Evolutionary conservation across 495 filamentous ascomycete genomes (phyloP).

Genomic region (Penicillium verhagenii): DNA sequence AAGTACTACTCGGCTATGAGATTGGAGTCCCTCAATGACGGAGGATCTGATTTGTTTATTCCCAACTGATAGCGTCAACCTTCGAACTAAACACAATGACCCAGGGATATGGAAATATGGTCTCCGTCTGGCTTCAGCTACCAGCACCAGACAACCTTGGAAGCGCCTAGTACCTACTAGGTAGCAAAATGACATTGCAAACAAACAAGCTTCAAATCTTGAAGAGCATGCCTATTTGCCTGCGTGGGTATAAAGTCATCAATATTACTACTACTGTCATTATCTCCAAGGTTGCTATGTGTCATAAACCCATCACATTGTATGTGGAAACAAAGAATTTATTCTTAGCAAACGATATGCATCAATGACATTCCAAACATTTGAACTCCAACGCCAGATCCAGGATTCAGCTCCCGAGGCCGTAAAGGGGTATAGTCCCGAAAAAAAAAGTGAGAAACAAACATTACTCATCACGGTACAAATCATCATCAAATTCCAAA

Average conservation of each 20-base stretch:
- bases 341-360: no score
- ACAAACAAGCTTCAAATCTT: no score
- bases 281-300: no score
- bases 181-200: no score
- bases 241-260: no score
- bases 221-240: no score
- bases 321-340: no score
- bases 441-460: no score
- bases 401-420: background rate
- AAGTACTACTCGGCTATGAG: slow-evolving; percentile 93
- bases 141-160: background rate
- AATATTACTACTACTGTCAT: no score
- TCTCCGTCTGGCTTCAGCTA: background rate
- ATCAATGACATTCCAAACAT: background rate
- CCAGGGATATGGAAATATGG: background rate
- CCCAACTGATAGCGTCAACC: background rate
- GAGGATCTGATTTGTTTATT: background rate
- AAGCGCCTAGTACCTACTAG: background rate
- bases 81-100: slow-evolving; percentile 6
- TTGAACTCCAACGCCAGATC: background rate
- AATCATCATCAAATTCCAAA: slow-evolving; percentile 33
- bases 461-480: slow-evolving; percentile 23
- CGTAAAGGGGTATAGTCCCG: background rate
- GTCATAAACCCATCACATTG: no score
- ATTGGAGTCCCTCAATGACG: slow-evolving; percentile 56